Base-by-base conservation (phyloP, 176 grass and related monocot genomes). In the Musa troglodytarum region DNA sequence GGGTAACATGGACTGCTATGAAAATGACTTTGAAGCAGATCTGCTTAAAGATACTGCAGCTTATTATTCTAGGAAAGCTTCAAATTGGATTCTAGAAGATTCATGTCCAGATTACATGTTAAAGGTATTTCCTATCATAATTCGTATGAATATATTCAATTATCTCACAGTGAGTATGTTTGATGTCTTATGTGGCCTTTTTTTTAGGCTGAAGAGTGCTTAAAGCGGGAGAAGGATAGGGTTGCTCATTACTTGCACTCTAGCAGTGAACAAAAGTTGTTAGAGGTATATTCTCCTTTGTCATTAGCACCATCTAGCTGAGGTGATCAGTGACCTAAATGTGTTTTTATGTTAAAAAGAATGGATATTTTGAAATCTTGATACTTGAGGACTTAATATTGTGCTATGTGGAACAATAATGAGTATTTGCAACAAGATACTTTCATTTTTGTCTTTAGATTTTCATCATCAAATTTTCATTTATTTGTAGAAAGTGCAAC, bases 11-110 rank as follows among this genome's bases (percentile, higher is more conserved):
- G 88, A 83, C 8, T 77, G 54, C 24, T 97, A 97, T 22, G 81
- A 87, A 76, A 88, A 84, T 83, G 90, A 97, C 75, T 97, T 97
- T 77, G 93, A 97, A 86, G 83, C 83, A 79, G 80, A 81, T 77
- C 87, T 97, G 59, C 87, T 92, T 15, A 81, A 92, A 54, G 89
- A 87, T 56, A 90, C 89, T 63, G 61, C 85, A 12, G 81, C 85
- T 21, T 97, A 92, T 80, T 97, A 97, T 78, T 88, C 84, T 81
- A 79, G 78, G 63, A 97, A 97, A 77, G 86, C 83, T 55, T 81
- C 76, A 68, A 90, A 79, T 49, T 93, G 87, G 90, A 77, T 77
- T 77, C 21, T 63, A 52, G 75, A 77, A 65, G 75, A 77, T 25
- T 86, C 86, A 51, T 92, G 90, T 67, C 86, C 86, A 9, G 90